These are phyloP conservation scores for Aleurites moluccanus DNA, from an alignment of 441 rosid species.

Conservation along the genomic window DNA sequence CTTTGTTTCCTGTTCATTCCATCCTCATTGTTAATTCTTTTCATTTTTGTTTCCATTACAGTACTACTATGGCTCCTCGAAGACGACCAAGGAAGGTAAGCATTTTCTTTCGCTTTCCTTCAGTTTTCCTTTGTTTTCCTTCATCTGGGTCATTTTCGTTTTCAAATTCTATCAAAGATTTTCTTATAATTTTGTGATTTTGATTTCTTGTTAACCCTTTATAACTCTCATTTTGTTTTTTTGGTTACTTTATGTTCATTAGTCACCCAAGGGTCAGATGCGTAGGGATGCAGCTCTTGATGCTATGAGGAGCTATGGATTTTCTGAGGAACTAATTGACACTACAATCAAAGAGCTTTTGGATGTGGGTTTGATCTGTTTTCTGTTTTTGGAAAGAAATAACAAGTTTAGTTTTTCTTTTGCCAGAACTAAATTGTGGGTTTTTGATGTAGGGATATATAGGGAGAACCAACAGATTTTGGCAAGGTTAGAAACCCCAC, in stretches of 20 bases:
- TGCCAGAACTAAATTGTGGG: neutral
- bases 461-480: too few species aligned
- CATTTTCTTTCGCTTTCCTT: too few species aligned
- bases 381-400: slow-evolving; percentile 1
- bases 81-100: too few species aligned
- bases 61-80: too few species aligned
- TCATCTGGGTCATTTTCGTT: too few species aligned
- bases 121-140: too few species aligned
- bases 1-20: too few species aligned
- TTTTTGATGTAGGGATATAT: too few species aligned
- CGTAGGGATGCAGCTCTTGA: slow-evolving; percentile 55
- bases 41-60: too few species aligned
- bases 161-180: neutral
- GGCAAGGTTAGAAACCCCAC: too few species aligned
- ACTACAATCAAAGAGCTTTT: slow-evolving; percentile 35
- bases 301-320: slow-evolving; percentile 41
- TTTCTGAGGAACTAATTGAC: slow-evolving; percentile 21
- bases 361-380: slow-evolving; percentile 29
- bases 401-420: neutral
- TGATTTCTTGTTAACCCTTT: neutral
- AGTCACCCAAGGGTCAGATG: slow-evolving; percentile 18
- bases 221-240: neutral
- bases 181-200: neutral
- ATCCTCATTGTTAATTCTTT: too few species aligned
- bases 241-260: neutral